Evolutionary conservation across 2,329 filamentous ascomycete genomes (phyloP).

Genomic region (Alternaria metachromatica): DNA sequence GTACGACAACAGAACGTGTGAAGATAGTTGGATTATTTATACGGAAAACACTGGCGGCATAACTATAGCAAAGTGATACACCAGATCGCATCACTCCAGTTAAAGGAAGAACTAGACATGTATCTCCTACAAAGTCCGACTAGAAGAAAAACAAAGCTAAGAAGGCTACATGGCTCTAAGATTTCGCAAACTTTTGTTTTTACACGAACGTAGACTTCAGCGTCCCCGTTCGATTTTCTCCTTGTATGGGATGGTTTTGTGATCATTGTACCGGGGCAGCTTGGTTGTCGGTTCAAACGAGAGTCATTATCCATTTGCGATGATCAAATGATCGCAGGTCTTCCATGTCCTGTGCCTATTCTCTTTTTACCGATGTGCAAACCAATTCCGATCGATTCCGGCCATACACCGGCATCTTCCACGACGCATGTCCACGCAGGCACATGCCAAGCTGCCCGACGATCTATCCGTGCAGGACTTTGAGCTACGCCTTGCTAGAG

Average conservation of each 20-base stretch:
- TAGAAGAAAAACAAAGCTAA: fast-evolving
- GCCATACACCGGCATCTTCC: background rate
- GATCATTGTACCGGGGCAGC: background rate
- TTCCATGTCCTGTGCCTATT: background rate
- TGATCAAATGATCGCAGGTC: background rate
- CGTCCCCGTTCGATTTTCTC: no score
- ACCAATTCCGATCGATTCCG: slow-evolving; percentile 1
- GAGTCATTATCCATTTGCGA: background rate
- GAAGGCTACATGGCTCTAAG: no score
- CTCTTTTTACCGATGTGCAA: background rate
- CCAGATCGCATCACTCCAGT: no score
- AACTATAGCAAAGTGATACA: no score
- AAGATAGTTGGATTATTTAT: no score
- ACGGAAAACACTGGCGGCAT: no score
- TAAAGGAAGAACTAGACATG: no score
- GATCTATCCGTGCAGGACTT: background rate
- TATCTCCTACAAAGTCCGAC: no score
- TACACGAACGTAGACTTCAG: no score
- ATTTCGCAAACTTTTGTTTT: no score
- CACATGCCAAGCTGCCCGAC: slow-evolving; percentile 1
- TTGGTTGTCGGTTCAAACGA: background rate
- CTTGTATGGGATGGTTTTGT: no score
- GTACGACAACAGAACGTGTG: no score
- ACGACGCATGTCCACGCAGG: background rate
- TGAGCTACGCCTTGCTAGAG: background rate